These are phyloP conservation scores for Wickerhamiella sorbophila DNA, from an alignment of 805 yeast genomes.

Conservation along the genomic window DNA sequence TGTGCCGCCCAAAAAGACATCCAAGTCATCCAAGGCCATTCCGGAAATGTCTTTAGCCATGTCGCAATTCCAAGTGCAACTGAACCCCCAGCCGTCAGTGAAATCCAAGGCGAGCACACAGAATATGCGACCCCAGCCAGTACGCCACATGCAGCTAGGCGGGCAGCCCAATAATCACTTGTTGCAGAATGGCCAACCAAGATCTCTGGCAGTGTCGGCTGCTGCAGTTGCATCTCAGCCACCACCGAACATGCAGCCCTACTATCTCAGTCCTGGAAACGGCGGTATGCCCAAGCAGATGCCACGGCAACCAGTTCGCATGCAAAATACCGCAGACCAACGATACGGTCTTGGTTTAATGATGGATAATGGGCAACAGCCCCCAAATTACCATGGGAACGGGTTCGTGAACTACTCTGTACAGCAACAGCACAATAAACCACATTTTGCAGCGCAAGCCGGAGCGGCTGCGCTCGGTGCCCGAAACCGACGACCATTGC, in stretches of 20 bases:
- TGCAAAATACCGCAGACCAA: background rate
- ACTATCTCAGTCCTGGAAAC: background rate
- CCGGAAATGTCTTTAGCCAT: slow-evolving; percentile 22
- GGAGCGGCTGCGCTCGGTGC: background rate
- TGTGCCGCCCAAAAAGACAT: slow-evolving; percentile 1
- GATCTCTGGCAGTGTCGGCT: slow-evolving; percentile 1
- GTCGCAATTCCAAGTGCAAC: slow-evolving; percentile 22
- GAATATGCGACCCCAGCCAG: background rate
- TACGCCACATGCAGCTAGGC: background rate
- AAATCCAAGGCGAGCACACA: background rate
- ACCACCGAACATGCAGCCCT: slow-evolving; percentile 2
- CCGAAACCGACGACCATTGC: background rate
- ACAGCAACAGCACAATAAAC: background rate
- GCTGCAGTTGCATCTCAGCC: slow-evolving; percentile 1
- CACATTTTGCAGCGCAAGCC: slow-evolving; percentile 2
- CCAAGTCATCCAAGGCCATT: slow-evolving; percentile 13
- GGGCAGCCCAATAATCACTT: background rate
- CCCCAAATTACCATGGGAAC: background rate
- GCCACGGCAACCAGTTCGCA: background rate
- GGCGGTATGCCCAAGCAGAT: background rate
- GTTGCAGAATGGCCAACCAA: background rate
- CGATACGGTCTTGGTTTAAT: background rate
- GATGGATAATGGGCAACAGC: background rate
- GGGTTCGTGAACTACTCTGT: background rate
- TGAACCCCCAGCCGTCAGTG: slow-evolving; percentile 11